These are phyloP conservation scores for Ustilago bromivora DNA, from an alignment of 1,284 basidiomycete species.

Conservation along the genomic window DNA sequence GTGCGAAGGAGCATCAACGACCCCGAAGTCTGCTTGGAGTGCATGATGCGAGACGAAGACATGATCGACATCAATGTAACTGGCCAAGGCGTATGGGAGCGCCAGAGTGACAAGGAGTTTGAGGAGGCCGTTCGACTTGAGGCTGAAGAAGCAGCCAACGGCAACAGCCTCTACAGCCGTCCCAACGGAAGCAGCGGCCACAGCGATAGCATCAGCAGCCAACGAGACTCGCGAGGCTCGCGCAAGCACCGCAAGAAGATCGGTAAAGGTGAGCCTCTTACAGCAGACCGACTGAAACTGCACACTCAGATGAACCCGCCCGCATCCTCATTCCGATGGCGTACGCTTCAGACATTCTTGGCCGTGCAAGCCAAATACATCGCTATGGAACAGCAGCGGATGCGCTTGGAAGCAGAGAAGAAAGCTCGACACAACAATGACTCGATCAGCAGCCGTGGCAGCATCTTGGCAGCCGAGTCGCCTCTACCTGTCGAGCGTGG, in stretches of 20 bases:
- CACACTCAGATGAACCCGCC: constrained; percentile 81
- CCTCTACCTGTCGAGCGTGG: constrained; percentile 17
- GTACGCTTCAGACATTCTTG: constrained; percentile 73
- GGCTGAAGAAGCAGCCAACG: constrained; percentile 59
- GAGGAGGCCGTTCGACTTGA: constrained; percentile 83
- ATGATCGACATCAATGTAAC: constrained; percentile 95
- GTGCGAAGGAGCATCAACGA: constrained; percentile 63
- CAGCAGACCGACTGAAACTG: constrained; percentile 76
- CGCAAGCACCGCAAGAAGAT: constrained; percentile 74
- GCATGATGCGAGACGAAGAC: constrained; percentile 98
- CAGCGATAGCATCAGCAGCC: constrained; percentile 37
- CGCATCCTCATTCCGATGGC: constrained; percentile 73
- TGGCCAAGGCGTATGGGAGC: constrained; percentile 87
- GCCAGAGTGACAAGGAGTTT: constrained; percentile 85
- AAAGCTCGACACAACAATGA: constrained; percentile 21
- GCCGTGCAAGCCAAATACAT: constrained; percentile 72
- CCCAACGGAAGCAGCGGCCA: constrained; percentile 24
- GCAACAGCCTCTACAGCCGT: not conserved
- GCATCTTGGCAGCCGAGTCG: constrained; percentile 23
- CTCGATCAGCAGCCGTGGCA: constrained; percentile 36
- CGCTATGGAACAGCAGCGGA: constrained; percentile 69
- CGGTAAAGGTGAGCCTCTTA: constrained; percentile 69
- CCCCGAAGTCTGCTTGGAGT: constrained; percentile 91
- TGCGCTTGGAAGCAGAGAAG: constrained; percentile 43
- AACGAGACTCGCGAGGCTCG: constrained; percentile 35